Conservation (phyloP, 306 rosid species). For the Vicia villosa region DNA sequence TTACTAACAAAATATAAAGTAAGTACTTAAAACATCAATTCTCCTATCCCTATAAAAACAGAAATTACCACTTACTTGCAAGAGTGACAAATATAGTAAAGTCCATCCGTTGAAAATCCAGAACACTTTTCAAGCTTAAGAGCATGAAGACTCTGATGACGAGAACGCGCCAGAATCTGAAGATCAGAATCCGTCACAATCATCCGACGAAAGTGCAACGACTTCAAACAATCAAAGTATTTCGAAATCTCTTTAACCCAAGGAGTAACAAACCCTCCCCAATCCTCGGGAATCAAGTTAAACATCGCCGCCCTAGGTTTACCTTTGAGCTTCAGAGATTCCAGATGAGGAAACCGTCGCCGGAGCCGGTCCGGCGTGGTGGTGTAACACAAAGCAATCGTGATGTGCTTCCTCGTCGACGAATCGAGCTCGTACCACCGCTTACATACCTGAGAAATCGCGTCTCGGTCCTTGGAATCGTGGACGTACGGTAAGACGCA, state of each 20-base stretch:
- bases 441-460: constrained; percentile 78
- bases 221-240: constrained; percentile 65
- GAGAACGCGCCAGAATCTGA: constrained; percentile 58
- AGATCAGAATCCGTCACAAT: constrained; percentile 88
- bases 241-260: constrained; percentile 75
- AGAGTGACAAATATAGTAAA: constrained; percentile 55
- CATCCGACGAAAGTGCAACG: constrained; percentile 90
- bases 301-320: constrained; percentile 98
- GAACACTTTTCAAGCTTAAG: constrained; percentile 94
- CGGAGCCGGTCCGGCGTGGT: constrained; percentile 74
- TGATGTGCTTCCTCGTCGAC: constrained; percentile 87
- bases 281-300: constrained; percentile 90
- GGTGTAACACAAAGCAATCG: constrained; percentile 93
- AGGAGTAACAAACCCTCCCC: constrained; percentile 92
- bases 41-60: neutral
- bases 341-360: constrained; percentile 67
- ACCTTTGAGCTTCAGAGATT: constrained; percentile 80
- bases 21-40: too few species aligned
- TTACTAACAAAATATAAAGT: too few species aligned
- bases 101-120: constrained; percentile 91
- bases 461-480: constrained; percentile 80
- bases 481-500: constrained; percentile 81
- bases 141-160: constrained; percentile 65
- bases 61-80: constrained; percentile 63
- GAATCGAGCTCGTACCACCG: constrained; percentile 92